A percentile compares a stretch with the other conserved stretches of the same genome.
Conservation (phyloP, 768 basidiomycete species). For the Podaxis sp. region DNA sequence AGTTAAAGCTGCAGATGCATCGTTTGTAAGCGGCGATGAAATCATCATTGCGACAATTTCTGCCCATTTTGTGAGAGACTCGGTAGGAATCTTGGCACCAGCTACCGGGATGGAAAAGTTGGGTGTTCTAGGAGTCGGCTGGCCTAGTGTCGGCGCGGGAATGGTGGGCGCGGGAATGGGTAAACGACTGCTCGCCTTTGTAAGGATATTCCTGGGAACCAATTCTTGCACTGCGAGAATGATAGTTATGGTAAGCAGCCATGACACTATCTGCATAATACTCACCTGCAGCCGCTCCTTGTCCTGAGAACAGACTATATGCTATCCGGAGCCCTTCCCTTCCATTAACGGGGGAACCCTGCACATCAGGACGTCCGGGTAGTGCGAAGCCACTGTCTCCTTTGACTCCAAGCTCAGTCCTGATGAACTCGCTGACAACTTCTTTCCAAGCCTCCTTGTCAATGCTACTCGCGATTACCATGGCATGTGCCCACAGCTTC, state of each 20-base stretch:
- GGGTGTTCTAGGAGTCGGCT: constrained; percentile 58
- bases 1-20: constrained; percentile 74
- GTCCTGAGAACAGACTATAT: constrained; percentile 83
- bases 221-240: constrained; percentile 65
- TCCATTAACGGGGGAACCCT: constrained; percentile 36
- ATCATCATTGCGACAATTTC: constrained; percentile 85
- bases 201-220: constrained; percentile 54
- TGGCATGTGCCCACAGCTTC: constrained; percentile 92
- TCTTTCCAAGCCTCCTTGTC: constrained; percentile 95
- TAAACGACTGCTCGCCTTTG: constrained; percentile 37
- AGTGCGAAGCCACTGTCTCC: constrained; percentile 20
- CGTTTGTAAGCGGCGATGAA: constrained; percentile 63
- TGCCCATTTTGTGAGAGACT: constrained; percentile 75
- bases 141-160: constrained; percentile 25
- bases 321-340: constrained; percentile 76
- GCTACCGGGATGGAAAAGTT: constrained; percentile 49
- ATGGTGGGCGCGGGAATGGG: constrained; percentile 31
- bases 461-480: constrained; percentile 89
- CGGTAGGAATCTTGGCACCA: constrained; percentile 49
- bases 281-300: constrained; percentile 74
- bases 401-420: constrained; percentile 61
- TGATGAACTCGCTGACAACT: constrained; percentile 81
- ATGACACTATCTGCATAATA: constrained; percentile 9
- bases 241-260: neutral
- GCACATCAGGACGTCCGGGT: constrained; percentile 14